Percentiles rank a stretch among this genome's conserved stretches.
phyloP scores from a whole-genome alignment of 495 filamentous ascomycete species.

The Penicillium waksmanii region DNA sequence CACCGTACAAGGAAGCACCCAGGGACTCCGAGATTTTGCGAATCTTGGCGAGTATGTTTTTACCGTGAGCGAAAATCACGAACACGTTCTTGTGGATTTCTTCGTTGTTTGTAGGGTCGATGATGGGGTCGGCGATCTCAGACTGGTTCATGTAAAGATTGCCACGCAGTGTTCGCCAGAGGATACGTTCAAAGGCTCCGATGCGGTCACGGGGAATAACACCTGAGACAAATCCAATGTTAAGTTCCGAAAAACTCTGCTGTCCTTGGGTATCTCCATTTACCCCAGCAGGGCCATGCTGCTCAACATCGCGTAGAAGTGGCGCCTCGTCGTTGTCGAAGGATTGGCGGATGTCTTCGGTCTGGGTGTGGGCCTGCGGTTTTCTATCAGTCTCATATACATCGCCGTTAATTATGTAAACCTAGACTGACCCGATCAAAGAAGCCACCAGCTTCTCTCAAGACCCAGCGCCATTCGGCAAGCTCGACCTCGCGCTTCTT shows the following conservation, averaged over 20 bases:
- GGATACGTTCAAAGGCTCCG: conserved; percentile 91
- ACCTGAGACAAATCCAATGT: conserved; percentile 99
- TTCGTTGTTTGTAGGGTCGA: conserved; percentile 91
- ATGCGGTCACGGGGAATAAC: conserved; percentile 94
- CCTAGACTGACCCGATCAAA: conserved; percentile 72
- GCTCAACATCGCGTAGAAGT: conserved; percentile 83
- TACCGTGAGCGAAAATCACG: conserved; percentile 98
- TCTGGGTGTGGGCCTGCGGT: conserved; percentile 78
- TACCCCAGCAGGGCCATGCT: conserved; percentile 59
- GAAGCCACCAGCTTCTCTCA: conserved; percentile 93
- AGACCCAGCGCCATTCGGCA: conserved; percentile 96
- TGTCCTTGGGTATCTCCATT: conserved; percentile 75
- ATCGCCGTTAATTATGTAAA: neutral
- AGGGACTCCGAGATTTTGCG: conserved; percentile 98
- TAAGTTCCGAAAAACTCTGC: conserved; percentile 91
- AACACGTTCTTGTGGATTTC: conserved; percentile 95
- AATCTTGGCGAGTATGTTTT: conserved; percentile 97
- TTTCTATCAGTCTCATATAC: conserved; percentile 22
- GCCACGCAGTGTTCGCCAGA: conserved; percentile 94
- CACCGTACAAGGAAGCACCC: conserved; percentile 90
- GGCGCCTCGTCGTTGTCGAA: conserved; percentile 86
- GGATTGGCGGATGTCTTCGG: conserved; percentile 92
- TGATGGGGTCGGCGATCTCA: conserved; percentile 92
- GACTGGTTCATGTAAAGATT: conserved; percentile 99
- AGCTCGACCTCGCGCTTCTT: conserved; percentile 97